Evolutionary conservation across 1,139 yeast species (phyloP).

Genomic region (Geotrichum citri-aurantii): DNA sequence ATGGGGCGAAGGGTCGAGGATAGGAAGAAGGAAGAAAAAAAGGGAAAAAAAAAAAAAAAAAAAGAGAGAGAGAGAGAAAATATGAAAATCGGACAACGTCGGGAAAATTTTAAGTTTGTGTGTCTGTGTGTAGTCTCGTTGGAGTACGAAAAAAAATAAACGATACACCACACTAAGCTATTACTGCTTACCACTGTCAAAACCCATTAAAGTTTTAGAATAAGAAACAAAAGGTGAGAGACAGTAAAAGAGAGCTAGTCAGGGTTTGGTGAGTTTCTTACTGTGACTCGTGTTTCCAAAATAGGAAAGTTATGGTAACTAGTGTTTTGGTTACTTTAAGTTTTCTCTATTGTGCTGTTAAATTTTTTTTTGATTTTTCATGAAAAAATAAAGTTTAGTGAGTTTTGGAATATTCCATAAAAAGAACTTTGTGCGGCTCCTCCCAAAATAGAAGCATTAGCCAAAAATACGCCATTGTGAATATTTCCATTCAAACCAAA

Average conservation of each 20-base stretch:
- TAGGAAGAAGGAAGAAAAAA: neutral
- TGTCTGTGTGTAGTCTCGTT: too few species aligned
- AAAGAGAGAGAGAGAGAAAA: neutral
- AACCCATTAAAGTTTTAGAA: too few species aligned
- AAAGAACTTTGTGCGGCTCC: slow-evolving; percentile 2
- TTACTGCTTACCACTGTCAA: neutral
- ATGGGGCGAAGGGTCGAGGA: neutral
- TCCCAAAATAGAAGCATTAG: neutral
- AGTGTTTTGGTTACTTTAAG: slow-evolving; percentile 13
- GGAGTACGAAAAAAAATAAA: neutral
- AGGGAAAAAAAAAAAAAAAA: neutral
- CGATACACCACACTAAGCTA: too few species aligned
- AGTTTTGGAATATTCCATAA: slow-evolving; percentile 5
- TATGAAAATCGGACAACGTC: neutral
- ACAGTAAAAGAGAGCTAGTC: neutral
- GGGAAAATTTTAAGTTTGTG: neutral
- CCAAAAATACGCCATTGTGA: neutral
- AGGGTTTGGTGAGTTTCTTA: neutral
- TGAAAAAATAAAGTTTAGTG: slow-evolving; percentile 15
- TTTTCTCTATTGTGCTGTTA: too few species aligned
- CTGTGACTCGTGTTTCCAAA: slow-evolving; percentile 7
- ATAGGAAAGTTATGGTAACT: slow-evolving; percentile 5
- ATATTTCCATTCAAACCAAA: neutral
- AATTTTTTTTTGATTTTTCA: too few species aligned
- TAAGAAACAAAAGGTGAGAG: too few species aligned